Evolutionary conservation across 331 rosid genomes (phyloP), one percentile per base, ranked within the genome.

Genomic region (Prunus yedoensis): DNA sequence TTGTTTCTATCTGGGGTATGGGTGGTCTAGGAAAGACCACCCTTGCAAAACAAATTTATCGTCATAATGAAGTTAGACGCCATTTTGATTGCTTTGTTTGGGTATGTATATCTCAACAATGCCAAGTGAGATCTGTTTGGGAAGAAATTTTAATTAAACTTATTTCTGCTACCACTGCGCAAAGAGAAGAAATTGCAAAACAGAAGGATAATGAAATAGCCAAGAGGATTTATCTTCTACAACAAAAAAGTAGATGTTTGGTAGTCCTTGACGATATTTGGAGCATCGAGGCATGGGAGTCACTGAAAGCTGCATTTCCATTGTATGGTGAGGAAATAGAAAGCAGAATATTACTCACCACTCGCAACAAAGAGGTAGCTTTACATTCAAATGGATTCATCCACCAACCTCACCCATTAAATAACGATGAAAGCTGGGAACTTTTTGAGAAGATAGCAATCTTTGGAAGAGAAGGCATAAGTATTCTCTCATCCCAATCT

Each of bases 241-340:
- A 17, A 4, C 66, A 64, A 49, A 20, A 28, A 21, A 32, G 43
- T 53, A 63, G 60, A 35, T 64, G 78, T 51, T 45, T 74, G 5
- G 64, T 80, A 13, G 66, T 80, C 43, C 2, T 80, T 10, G 83
- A 80, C 69, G 68, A 80, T 38, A 80, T 80, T 32, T 80, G 83
- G 83, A 30, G 17, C 21, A 16, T 45, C 12, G 21, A 35, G 16
- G 49, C 65, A 2, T 32, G 72, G 65, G 63, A 74, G 7, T 32
- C 38, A 20, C 50, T 64, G 14, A 74, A 64, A 47, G 50, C 45
- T 35, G 57, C 80, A 18, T 75, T 75, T 57, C 80, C 54, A 2
- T 2, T 52, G 8, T 3, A 30, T 30, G 17, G 30, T 4, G 66
- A 17, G 23, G 14, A 49, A 2, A 35, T 62, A 2, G 62, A 13